Evolutionary conservation across 2,329 filamentous ascomycete species (phyloP), one percentile per base, ranked within the genome.

Genomic region (Orbilia oligospora): DNA sequence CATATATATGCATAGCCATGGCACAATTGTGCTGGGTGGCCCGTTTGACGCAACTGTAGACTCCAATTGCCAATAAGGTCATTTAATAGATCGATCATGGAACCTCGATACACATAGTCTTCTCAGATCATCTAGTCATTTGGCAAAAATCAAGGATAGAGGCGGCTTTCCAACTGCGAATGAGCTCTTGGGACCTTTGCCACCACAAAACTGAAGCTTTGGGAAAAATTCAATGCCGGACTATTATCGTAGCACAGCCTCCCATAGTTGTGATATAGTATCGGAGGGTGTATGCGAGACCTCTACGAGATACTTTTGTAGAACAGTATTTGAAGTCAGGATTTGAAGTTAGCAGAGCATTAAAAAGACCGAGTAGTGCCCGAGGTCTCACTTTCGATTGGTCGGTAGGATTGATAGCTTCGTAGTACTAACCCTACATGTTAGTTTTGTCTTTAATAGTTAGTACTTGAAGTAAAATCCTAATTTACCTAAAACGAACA

Each of bases 351-450:
- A 46, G 44, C n/a, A 20, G 44, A 46, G 5, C 6, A 46, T 61
- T 20, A 61, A 61, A 61, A 2, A 61, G 36, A 1, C 56, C 36
- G 56, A 61, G 56, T 61, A 61, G 24, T 61, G 56, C 36, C 56
- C 56, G 56, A 61, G 36, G 20, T 44, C 10, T 61, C 14, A 9
- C 5, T 5, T 24, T n/a, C 20, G 3, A 44, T 61, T 44, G 56
- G 36, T 9, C 10, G 33, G 8, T n/a, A 61, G 18, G 10, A 41
- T 44, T 2, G 48, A 27, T n/a, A 16, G 9, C 16, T 41, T 12
- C 16, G 20, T 6, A 10, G 20, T 44, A n/a, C 56, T 61, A 61
- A 44, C 33, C 36, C 9, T 44, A 61, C 56, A 22, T 61, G 56
- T 44, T 61, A 61, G 44, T 61, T 44, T 24, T 8, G 36, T 36